phyloP scores from a whole-genome alignment of 495 filamentous ascomycete species.

The Acidomyces sp. region DNA sequence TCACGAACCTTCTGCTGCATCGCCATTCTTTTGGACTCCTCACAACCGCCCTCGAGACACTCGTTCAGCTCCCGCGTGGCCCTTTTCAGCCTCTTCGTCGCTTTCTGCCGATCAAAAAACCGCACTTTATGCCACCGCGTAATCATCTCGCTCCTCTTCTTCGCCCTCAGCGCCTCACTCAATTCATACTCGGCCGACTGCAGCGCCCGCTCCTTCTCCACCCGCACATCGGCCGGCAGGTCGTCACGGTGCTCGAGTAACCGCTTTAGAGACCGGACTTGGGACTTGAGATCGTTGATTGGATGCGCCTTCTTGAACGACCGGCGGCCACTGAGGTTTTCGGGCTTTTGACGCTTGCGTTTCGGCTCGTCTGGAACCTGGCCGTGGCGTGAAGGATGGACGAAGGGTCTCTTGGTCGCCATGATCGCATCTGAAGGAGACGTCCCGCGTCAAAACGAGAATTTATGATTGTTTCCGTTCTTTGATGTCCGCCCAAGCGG shows the following conservation, averaged over 20 bases:
- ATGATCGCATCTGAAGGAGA: too few relatives aligned
- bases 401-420: constrained; percentile 13
- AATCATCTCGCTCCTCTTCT: constrained; percentile 57
- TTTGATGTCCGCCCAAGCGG: too few relatives aligned
- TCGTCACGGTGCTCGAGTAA: constrained; percentile 45
- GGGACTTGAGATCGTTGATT: constrained; percentile 40
- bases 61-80: constrained; percentile 27
- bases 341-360: constrained; percentile 17
- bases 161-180: constrained; percentile 40
- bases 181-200: constrained; percentile 63
- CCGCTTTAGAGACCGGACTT: constrained; percentile 46
- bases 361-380: constrained; percentile 21
- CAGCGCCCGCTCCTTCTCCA: constrained; percentile 71
- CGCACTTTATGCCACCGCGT: constrained; percentile 86
- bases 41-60: constrained; percentile 36
- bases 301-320: constrained; percentile 28
- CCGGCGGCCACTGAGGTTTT: constrained; percentile 23
- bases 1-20: constrained; percentile 39
- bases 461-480: too few relatives aligned
- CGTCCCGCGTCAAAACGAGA: too few relatives aligned
- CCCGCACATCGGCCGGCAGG: constrained; percentile 60
- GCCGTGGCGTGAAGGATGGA: constrained; percentile 20
- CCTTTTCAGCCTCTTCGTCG: constrained; percentile 42
- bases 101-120: constrained; percentile 86
- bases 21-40: constrained; percentile 36